Base-by-base conservation (phyloP, 2,329 filamentous ascomycete species). In the Pestalotiopsis sp. region DNA sequence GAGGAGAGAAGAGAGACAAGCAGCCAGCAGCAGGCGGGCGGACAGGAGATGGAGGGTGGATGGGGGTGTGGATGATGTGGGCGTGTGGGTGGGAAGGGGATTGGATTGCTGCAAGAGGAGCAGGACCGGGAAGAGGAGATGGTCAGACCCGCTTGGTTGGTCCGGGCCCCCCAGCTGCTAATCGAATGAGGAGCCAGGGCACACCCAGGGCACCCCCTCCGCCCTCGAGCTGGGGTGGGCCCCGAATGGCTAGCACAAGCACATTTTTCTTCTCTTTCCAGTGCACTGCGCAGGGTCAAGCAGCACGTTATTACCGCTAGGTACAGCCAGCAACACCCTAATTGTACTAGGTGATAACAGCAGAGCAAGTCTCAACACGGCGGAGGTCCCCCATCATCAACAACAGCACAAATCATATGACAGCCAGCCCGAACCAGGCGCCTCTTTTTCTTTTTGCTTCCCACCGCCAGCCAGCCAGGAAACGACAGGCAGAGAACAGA, bases 21-120 rank as follows among this genome's bases (percentile, higher is more conserved):
- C 45, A 36, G 31, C 31, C 31, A 36, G 31, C 31, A 36, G 31
- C 31, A 52, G 45, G 45, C 62, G 67, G 41, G 55, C 58, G 60
- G 68, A 63, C 57, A 61, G 60, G 31, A 67, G 65, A 63, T 64
- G 49, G 67, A 27, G 23, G 64, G 52, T 12, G 61, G 25, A 25
- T 23, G 23, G 60, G 61, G 23, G 61, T 25, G 20, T 49, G 17
- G 36, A 64, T 36, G 31, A 36, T 36, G 31, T 36, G 31, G 31
- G 31, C 31, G 31, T 36, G 31, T 36, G 31, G 31, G 31, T 36
- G 31, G 31, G 31, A 36, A 36, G 31, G 61, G 25, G 59, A 62
- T 41, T 62, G 59, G 61, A 52, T 23, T 52, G 41, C 61, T 64
- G 41, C 36, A 64, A 39, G 41, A 23, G 38, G 41, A 65, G 60